Evolutionary conservation across 2,329 filamentous ascomycete species (phyloP), one percentile per base, ranked within the genome.

Genomic region (Diaporthe sp.): DNA sequence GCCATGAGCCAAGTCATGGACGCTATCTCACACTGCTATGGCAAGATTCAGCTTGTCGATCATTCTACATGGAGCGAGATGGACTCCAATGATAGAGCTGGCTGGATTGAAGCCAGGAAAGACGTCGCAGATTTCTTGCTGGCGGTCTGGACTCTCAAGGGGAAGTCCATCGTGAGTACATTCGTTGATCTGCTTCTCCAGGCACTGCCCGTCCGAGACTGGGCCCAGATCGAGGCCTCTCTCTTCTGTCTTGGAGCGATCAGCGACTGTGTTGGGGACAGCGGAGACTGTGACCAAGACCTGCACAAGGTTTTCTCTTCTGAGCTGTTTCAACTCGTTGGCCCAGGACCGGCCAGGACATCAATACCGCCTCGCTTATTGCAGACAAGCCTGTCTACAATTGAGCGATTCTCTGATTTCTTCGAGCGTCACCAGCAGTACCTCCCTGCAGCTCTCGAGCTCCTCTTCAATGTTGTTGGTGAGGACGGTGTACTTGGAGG

Each of bases 121-220:
- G 95, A 97, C 80, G 92, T 96, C n/a, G 89, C 90, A 70, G 94
- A 97, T 81, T 88, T 97, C 70, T 86, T 97, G 39, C 91, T 95
- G 78, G 92, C 93, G 2, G 90, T 93, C 3, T 96, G 92, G 79
- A 87, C 92, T 4, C 84, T 93, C 22, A 88, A 89, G 57, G 91
- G 91, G 0, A 85, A 88, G 34, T 83, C 87, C 49, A 83, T 94
- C 15, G 85, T 94, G 55, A 85, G 87, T 1, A 87, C 88, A 10
- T 93, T 94, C 78, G 87, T 88, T 55, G 86, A 90, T 60, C 80
- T 90, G n/a, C 86, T 90, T 28, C 83, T 91, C 44, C 85, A 87
- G 74, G 87, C 88, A 3, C 82, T 91, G 22, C 81, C 83, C 22
- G 85, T 83, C 9, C 86, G 86, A 57, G 85, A 87, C 12, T 92